Percentiles rank a stretch among this genome's conserved stretches.
Evolutionary conservation across 2,329 filamentous ascomycete genomes (phyloP).

Genomic region (Davidsoniella eucalypti): DNA sequence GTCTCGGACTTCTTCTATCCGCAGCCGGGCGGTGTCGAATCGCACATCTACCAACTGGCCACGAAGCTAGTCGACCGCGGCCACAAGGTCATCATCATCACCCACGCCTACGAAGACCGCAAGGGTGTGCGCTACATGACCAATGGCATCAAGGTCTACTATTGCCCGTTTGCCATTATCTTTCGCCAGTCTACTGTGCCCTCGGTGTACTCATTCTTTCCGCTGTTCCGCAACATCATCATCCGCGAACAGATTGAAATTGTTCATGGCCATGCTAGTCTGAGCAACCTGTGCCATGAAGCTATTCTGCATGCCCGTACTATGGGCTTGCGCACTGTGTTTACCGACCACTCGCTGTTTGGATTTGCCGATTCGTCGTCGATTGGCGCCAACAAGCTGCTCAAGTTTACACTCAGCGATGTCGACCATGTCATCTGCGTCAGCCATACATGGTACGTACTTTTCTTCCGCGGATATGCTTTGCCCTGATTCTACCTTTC

Average conservation of each 20-base stretch:
- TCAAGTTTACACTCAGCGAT: constrained; percentile 92
- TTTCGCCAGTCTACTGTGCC: constrained; percentile 89
- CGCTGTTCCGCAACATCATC: constrained; percentile 90
- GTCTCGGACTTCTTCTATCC: constrained; percentile 99
- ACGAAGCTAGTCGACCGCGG: constrained; percentile 93
- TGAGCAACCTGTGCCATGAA: constrained; percentile 88
- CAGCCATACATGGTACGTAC: constrained; percentile 76
- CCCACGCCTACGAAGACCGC: constrained; percentile 80
- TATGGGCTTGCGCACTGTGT: constrained; percentile 90
- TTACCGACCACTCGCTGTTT: constrained; percentile 94
- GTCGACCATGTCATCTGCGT: constrained; percentile 98
- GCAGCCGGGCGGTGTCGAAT: constrained; percentile 89
- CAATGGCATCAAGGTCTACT: constrained; percentile 95
- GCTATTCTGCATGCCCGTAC: constrained; percentile 87
- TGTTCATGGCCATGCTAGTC: constrained; percentile 87
- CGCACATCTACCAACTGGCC: constrained; percentile 94
- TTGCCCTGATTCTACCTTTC: neutral
- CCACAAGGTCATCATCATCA: constrained; percentile 96
- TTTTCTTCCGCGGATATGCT: neutral
- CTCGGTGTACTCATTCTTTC: constrained; percentile 97
- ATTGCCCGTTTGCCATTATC: constrained; percentile 89
- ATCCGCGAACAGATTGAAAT: constrained; percentile 92
- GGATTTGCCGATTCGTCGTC: constrained; percentile 93
- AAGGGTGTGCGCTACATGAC: constrained; percentile 90
- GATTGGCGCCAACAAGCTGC: constrained; percentile 88